phyloP scores from a whole-genome alignment of 1,139 yeast species.

The Taiozyma sp. region DNA sequence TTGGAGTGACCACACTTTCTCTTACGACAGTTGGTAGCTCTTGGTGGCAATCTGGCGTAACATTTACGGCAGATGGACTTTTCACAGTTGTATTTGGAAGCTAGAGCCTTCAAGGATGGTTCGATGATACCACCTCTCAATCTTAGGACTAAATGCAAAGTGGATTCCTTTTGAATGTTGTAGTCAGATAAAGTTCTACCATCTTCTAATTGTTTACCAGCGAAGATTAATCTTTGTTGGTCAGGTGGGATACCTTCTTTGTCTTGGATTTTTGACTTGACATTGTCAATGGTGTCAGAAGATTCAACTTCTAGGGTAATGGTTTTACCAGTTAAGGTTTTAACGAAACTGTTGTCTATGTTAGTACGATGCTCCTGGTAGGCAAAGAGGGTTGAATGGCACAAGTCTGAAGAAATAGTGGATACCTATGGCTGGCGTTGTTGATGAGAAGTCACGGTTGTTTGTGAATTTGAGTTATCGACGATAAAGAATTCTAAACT shows the following conservation, averaged over 20 bases:
- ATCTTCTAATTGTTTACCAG: constrained; percentile 99
- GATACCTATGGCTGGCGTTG: not conserved
- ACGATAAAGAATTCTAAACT: no score
- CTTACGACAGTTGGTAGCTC: constrained; percentile 99
- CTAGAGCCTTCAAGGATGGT: constrained; percentile 98
- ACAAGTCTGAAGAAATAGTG: not conserved
- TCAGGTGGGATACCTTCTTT: constrained; percentile 99
- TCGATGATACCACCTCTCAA: constrained; percentile 99
- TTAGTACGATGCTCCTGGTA: constrained; percentile 10
- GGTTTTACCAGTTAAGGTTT: constrained; percentile 85
- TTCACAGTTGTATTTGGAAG: constrained; percentile 99
- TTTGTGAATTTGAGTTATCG: not conserved
- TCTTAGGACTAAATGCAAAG: constrained; percentile 95
- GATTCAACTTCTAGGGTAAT: constrained; percentile 94
- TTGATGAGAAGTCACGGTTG: not conserved
- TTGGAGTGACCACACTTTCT: constrained; percentile 99
- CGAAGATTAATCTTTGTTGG: constrained; percentile 99
- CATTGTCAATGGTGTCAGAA: constrained; percentile 91
- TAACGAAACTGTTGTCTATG: constrained; percentile 61
- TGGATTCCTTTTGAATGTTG: constrained; percentile 99
- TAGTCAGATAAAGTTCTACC: constrained; percentile 98
- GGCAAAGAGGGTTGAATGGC: not conserved
- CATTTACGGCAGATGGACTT: constrained; percentile 99
- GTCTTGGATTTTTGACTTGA: constrained; percentile 98
- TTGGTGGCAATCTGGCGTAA: constrained; percentile 99